Evolutionary conservation across 495 filamentous ascomycete genomes (phyloP).

Genomic region (Neurospora sp.): DNA sequence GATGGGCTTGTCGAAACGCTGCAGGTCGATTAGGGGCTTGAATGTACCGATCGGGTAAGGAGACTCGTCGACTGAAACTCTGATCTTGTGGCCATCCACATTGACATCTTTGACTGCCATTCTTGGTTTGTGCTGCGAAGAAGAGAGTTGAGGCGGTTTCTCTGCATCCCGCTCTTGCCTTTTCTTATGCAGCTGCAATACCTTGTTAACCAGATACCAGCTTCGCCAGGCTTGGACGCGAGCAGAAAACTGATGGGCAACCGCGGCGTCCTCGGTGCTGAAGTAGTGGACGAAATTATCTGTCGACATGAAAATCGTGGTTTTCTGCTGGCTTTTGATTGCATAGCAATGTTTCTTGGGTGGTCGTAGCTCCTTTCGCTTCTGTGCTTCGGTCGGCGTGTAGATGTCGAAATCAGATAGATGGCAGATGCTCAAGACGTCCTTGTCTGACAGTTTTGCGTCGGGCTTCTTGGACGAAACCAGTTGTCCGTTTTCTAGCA

Average conservation of each 20-base stretch:
- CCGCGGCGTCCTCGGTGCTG: slow-evolving; percentile 56
- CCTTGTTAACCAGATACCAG: slow-evolving; percentile 67
- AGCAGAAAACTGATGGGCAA: slow-evolving; percentile 58
- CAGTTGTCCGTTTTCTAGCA: slow-evolving; percentile 68
- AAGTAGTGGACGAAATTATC: slow-evolving; percentile 91
- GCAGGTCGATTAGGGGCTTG: slow-evolving; percentile 44
- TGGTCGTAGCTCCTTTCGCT: slow-evolving; percentile 54
- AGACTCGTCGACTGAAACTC: slow-evolving; percentile 25
- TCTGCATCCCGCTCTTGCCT: slow-evolving; percentile 12
- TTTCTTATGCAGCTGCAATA: slow-evolving; percentile 9
- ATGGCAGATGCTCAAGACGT: slow-evolving; percentile 65
- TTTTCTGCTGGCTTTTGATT: slow-evolving; percentile 89
- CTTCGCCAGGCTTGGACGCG: slow-evolving; percentile 73
- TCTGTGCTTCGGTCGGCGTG: slow-evolving; percentile 53
- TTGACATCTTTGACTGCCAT: slow-evolving; percentile 19
- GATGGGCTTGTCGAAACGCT: slow-evolving; percentile 35
- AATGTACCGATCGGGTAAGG: slow-evolving; percentile 47
- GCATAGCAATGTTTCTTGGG: slow-evolving; percentile 77
- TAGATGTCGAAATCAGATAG: slow-evolving; percentile 93
- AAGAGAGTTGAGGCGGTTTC: slow-evolving; percentile 16
- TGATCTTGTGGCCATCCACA: slow-evolving; percentile 22
- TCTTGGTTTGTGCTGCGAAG: slow-evolving; percentile 11
- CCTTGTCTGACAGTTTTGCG: slow-evolving; percentile 43
- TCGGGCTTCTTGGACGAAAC: slow-evolving; percentile 59
- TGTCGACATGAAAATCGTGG: slow-evolving; percentile 68